Percentiles rank a stretch among this genome's conserved stretches.
phyloP scores from a whole-genome alignment of 495 filamentous ascomycete species.

The Aspergillus biplanus region DNA sequence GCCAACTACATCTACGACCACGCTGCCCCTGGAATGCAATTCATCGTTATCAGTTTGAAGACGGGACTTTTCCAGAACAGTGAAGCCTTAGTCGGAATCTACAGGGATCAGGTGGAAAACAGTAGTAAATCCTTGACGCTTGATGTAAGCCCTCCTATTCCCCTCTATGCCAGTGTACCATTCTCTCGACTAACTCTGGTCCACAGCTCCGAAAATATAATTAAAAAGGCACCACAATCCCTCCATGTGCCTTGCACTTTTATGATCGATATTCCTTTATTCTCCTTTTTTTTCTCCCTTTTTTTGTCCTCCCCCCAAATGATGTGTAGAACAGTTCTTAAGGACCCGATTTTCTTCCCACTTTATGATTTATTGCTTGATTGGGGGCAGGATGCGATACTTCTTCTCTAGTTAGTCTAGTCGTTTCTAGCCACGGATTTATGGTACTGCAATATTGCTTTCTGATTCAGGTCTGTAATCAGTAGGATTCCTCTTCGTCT shows the following conservation, averaged over 20 bases:
- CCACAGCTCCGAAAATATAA: slow-evolving; percentile 52
- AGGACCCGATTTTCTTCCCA: slow-evolving; percentile 15
- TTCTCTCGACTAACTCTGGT: slow-evolving; percentile 13
- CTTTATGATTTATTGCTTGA: slow-evolving; percentile 35
- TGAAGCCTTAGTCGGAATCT: slow-evolving; percentile 92
- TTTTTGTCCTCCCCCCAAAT: background rate
- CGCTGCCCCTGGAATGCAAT: slow-evolving; percentile 96
- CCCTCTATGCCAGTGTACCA: background rate
- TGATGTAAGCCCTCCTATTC: slow-evolving; percentile 70
- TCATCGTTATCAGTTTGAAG: slow-evolving; percentile 96
- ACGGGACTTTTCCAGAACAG: slow-evolving; percentile 90
- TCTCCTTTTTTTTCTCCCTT: slow-evolving; percentile 4
- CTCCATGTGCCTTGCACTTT: background rate
- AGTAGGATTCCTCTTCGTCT: background rate
- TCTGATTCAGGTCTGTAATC: slow-evolving; percentile 5
- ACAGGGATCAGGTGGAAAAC: slow-evolving; percentile 90
- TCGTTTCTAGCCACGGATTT: slow-evolving; percentile 11
- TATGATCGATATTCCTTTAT: background rate
- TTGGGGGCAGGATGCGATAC: slow-evolving; percentile 6
- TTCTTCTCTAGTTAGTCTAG: slow-evolving; percentile 2
- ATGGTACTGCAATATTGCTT: slow-evolving; percentile 19
- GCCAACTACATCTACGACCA: slow-evolving; percentile 93
- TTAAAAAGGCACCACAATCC: slow-evolving; percentile 22
- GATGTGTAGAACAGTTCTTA: slow-evolving; percentile 22
- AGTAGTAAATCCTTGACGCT: slow-evolving; percentile 86